Percentiles rank a stretch among this genome's conserved stretches.
phyloP scores from a whole-genome alignment of 2,329 filamentous ascomycete genomes.

The Sarocladium kiliense region DNA sequence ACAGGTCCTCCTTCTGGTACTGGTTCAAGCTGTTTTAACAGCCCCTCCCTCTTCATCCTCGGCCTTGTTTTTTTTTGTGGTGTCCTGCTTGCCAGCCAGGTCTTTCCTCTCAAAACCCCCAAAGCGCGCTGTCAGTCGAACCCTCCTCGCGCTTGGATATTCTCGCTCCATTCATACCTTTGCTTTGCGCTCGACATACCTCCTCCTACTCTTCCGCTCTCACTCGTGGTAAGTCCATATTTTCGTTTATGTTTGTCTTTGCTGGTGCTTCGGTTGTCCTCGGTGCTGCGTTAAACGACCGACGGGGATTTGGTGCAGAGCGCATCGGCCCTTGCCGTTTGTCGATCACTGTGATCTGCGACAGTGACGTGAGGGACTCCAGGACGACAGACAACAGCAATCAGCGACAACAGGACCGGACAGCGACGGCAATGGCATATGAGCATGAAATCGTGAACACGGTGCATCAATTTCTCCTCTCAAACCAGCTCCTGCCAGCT shows the following conservation, averaged over 20 bases:
- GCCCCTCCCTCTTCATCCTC: neutral
- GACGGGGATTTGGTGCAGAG: neutral
- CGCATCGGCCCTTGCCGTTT: neutral
- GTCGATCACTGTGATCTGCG: slow-evolving; percentile 4
- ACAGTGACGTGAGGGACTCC: neutral
- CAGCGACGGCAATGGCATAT: too few species aligned
- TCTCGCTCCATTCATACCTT: too few species aligned
- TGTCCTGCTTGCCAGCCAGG: neutral
- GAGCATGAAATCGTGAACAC: too few species aligned
- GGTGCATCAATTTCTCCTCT: too few species aligned
- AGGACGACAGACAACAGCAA: neutral
- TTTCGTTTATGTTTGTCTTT: too few species aligned
- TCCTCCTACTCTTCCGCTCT: too few species aligned
- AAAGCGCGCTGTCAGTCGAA: too few species aligned
- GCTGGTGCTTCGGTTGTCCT: neutral
- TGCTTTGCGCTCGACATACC: too few species aligned
- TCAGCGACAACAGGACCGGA: neutral
- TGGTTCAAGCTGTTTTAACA: neutral
- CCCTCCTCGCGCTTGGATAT: too few species aligned
- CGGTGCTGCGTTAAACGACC: neutral
- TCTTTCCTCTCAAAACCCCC: neutral
- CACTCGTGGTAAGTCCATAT: neutral
- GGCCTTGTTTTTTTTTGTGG: neutral
- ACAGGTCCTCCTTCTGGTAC: neutral
- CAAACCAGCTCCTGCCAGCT: too few species aligned